Conservation (phyloP, 2,329 filamentous ascomycete genomes). For the Ophiostoma tasmaniense region DNA sequence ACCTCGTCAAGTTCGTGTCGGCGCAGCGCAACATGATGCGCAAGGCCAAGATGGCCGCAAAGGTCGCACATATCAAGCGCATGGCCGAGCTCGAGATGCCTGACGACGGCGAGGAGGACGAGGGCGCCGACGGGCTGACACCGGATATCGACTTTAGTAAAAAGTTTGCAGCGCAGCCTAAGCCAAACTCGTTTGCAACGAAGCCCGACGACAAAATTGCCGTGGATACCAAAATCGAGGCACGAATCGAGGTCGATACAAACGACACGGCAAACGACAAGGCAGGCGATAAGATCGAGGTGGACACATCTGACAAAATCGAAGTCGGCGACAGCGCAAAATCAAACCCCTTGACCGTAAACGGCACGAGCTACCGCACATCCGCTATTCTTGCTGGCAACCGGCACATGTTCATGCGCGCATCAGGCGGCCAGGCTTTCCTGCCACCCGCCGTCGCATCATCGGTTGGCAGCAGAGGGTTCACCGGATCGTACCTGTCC, state of each 20-base stretch:
- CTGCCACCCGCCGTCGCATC: neutral
- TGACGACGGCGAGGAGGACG: constrained; percentile 30
- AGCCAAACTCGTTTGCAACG: neutral
- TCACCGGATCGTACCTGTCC: neutral
- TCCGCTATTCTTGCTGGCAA: constrained; percentile 16
- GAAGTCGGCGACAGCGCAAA: neutral
- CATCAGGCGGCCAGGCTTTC: constrained; percentile 14
- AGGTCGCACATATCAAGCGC: constrained; percentile 57
- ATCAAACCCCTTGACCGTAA: neutral
- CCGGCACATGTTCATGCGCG: constrained; percentile 24
- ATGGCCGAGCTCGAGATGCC: constrained; percentile 52
- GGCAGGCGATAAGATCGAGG: neutral
- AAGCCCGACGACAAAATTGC: neutral
- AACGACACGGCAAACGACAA: neutral
- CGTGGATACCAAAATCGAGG: neutral
- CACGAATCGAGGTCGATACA: neutral
- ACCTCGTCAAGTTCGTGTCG: constrained; percentile 73
- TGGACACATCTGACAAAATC: neutral
- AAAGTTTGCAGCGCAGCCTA: neutral
- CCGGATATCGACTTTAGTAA: constrained; percentile 4
- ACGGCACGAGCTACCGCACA: neutral
- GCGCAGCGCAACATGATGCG: constrained; percentile 74
- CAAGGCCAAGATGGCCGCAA: constrained; percentile 77
- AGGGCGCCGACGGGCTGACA: neutral
- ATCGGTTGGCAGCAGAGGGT: neutral